Evolutionary conservation across 2,329 filamentous ascomycete species (phyloP), one percentile per base, ranked within the genome.

Genomic region (Acarospora socialis): DNA sequence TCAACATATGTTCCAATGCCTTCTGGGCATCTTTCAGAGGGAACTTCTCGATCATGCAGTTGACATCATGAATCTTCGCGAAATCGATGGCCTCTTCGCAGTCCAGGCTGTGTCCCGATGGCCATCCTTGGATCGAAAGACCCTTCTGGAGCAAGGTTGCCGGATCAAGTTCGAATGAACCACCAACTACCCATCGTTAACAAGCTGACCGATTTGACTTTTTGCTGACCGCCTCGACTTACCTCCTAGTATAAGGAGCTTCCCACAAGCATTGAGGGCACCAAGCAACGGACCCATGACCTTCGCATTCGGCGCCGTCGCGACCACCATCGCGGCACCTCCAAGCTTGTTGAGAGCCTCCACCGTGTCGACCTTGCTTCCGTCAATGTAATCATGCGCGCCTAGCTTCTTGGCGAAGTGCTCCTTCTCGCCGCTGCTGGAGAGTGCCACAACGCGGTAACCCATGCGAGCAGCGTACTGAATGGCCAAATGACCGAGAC

Each of bases 311-410:
- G 57, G 57, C 4, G 55, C 55, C 5, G 57, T 60, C 9, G 49
- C 43, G 1, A 60, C 47, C 35, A 59, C 50, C 31, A 54, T 26
- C 2, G 45, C 38, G 4, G 51, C 53, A 2, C 56, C 53, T 2
- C 56, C 55, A 9, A 59, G 36, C 21, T 47, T 50, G 36, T 55
- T 47, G 34, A 59, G 37, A 8, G 48, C 49, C 13, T 50, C 46
- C 5, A 44, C 49, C 15, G 48, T 35, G 21, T 59, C 53, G 12
- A 44, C 47, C 34, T 54, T 49, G 35, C 48, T 55, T 4, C 46
- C 44, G 41, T 69, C 62, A 33, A 73, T 60, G 45, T 68, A 73
- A 31, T 70, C 65, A 34, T 62, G 63, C 0, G 70, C 70, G 5
- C 70, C 70, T 7, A 74, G 54, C 40, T 68, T 43, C 26, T 56